phyloP scores from a whole-genome alignment of 2,329 filamentous ascomycete species.

The Botrytis hyacinthi region DNA sequence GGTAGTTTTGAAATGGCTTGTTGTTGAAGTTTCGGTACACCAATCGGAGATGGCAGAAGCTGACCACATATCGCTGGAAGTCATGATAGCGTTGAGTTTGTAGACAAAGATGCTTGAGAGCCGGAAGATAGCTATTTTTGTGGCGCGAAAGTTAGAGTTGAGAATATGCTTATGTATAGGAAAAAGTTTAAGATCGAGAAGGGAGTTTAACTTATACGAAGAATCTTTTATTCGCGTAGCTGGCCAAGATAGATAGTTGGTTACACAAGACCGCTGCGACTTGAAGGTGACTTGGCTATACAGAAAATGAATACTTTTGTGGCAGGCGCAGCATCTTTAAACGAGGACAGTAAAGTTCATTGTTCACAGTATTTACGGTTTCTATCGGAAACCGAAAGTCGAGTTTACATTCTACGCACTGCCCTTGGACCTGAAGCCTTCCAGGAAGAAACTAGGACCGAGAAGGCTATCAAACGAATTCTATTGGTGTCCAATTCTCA shows the following conservation, averaged over 20 bases:
- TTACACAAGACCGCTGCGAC: neutral
- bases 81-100: neutral
- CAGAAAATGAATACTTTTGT: neutral
- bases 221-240: no score
- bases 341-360: rapidly evolving
- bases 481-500: neutral
- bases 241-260: neutral
- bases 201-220: neutral
- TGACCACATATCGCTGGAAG: no score
- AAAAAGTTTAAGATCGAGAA: neutral
- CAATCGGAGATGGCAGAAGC: neutral
- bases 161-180: no score
- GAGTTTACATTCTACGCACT: neutral
- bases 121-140: neutral
- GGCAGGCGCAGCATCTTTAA: neutral
- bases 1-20: neutral
- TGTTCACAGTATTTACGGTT: neutral
- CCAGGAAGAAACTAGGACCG: neutral
- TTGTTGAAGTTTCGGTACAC: neutral
- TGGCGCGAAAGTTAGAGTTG: neutral
- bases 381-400: neutral
- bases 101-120: neutral
- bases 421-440: neutral
- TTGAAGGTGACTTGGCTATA: neutral
- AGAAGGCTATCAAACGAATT: neutral